Evolutionary conservation across 129 eudicot species (phyloP), one percentile per base, ranked within the genome.

Genomic region (Escallonia rubra): DNA sequence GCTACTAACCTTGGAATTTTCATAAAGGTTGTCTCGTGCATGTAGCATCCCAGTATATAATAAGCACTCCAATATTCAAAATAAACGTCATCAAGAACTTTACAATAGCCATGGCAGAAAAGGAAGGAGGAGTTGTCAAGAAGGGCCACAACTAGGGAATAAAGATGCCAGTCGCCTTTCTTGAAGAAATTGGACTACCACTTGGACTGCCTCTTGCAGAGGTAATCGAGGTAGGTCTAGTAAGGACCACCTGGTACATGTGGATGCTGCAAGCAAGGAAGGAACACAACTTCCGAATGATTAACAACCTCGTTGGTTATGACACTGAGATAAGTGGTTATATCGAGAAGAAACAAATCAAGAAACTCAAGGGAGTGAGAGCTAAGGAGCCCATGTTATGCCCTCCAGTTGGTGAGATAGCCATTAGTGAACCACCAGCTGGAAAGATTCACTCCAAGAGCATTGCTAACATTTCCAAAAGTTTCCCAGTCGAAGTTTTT

Each of bases 231-330:
- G 55, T 43, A 15, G 68, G 68, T 6, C 45, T 63, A 7, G 68
- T 45, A 3, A 63, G 15, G 41, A 63, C 5, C 52, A 63, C 68
- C 6, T 53, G 71, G 48, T 66, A 66, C 50, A 66, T 66, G 61
- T 51, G 61, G 71, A 41, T 65, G 39, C 44, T 48, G 42, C 70
- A 65, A 50, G 16, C 49, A 6, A 65, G 49, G 16, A 49, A 34
- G 38, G 59, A 65, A 47, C 58, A 48, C 58, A 65, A 65, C 10
- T 66, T 52, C 59, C 8, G 41, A 13, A 66, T 52, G 34, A 66
- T 66, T 4, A 66, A 16, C 14, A 66, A 66, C 34, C 48, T 52
- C 12, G 71, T 66, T 23, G 51, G 61, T 66, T 66, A 51, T 52
- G 61, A 50, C 23, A 38, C 40, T 52, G 71, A 66, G 8, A 52